A percentile compares a stretch with the other conserved stretches of the same genome.
Evolutionary conservation across 176 grass and related monocot species (phyloP).

Genomic region (Lolium rigidum): DNA sequence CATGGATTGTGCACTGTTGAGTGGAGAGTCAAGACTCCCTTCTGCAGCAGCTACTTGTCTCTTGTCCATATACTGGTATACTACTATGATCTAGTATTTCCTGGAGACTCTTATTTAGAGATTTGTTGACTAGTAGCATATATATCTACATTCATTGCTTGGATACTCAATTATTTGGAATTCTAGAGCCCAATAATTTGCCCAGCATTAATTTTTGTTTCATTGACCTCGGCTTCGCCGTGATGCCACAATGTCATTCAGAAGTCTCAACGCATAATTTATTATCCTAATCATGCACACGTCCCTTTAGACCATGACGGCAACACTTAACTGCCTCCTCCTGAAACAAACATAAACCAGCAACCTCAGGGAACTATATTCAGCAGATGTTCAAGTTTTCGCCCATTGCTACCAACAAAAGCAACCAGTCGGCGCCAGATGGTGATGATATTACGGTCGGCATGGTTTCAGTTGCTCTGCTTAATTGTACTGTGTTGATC

Average conservation of each 20-base stretch:
- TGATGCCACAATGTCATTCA: constrained; percentile 30
- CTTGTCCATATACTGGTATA: not conserved
- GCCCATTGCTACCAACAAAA: not conserved
- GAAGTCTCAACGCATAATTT: constrained; percentile 18
- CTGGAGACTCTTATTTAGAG: not conserved
- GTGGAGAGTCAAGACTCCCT: constrained; percentile 2
- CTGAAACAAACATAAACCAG: constrained; percentile 34
- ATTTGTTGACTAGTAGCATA: constrained; percentile 24
- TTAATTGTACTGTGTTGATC: not conserved
- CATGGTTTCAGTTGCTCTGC: not conserved
- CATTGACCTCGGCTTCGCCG: constrained; percentile 6
- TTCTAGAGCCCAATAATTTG: constrained; percentile 43
- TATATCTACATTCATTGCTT: not conserved
- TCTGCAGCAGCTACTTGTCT: constrained; percentile 24
- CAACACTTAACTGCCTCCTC: constrained; percentile 42
- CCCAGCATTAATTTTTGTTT: constrained; percentile 35
- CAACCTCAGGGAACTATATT: not conserved
- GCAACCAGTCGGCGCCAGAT: not conserved
- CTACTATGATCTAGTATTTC: not conserved
- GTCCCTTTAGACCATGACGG: constrained; percentile 42
- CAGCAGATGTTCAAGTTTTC: not conserved
- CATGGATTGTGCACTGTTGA: constrained; percentile 16
- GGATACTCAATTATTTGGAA: constrained; percentile 39
- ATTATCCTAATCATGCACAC: constrained; percentile 10
- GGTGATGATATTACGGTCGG: too few relatives aligned